Percentiles rank a stretch among this genome's conserved stretches.
Evolutionary conservation across 495 filamentous ascomycete genomes (phyloP).

Genomic region (Annulohypoxylon bovei): DNA sequence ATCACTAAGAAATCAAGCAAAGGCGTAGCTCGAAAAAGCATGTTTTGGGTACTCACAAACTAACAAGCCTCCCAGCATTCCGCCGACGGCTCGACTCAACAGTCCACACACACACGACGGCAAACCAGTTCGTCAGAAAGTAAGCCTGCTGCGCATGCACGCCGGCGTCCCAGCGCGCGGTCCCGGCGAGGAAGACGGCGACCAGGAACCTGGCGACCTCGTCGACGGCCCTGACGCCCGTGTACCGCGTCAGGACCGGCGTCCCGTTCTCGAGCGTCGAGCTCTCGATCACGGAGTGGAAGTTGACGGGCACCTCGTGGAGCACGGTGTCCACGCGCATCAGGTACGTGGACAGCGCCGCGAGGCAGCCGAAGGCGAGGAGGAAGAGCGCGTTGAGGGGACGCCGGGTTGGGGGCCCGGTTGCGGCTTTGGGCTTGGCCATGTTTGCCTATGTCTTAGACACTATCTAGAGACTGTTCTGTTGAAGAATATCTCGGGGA

Average conservation of each 20-base stretch:
- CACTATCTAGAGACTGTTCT: not conserved
- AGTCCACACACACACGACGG: conserved; percentile 44
- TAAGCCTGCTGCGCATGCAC: conserved; percentile 37
- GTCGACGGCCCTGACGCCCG: conserved; percentile 39
- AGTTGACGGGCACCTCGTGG: conserved; percentile 29
- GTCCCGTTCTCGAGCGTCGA: conserved; percentile 33
- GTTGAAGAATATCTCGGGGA: not conserved
- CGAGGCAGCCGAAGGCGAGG: conserved; percentile 16
- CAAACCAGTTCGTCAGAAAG: conserved; percentile 42
- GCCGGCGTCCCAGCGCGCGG: conserved; percentile 34
- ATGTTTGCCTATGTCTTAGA: conserved; percentile 2
- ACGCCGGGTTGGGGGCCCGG: conserved; percentile 17
- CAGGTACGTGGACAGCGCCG: conserved; percentile 21
- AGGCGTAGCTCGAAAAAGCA: not conserved
- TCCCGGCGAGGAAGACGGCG: conserved; percentile 36
- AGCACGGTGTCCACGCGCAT: conserved; percentile 42
- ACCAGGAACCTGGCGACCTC: conserved; percentile 32
- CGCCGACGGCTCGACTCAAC: conserved; percentile 44
- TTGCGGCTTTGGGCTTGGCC: conserved; percentile 24
- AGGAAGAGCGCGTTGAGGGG: conserved; percentile 40
- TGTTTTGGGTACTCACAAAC: conserved; percentile 44
- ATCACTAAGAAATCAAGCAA: too few relatives aligned
- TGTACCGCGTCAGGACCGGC: conserved; percentile 39
- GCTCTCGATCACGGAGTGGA: conserved; percentile 20
- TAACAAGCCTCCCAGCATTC: conserved; percentile 41